phyloP scores from a whole-genome alignment of 352 stramenopile species.

The Phytophthora syringae region DNA sequence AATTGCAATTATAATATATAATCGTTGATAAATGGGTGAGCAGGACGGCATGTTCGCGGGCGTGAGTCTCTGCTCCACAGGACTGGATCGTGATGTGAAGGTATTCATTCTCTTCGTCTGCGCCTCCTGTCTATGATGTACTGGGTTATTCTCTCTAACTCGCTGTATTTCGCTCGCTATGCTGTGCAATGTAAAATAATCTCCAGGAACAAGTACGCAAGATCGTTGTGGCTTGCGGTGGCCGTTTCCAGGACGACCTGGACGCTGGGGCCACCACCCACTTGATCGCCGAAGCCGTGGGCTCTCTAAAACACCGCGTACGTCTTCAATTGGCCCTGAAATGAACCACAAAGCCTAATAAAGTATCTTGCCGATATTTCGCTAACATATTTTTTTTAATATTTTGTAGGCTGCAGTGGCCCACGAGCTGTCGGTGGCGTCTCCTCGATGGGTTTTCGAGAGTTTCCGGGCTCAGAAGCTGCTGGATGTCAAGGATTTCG shows the following conservation, averaged over 20 bases:
- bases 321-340: conserved; percentile 7
- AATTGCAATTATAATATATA: too few species aligned
- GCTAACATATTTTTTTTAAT: background rate
- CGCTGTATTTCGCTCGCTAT: background rate
- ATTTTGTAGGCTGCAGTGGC: conserved; percentile 48
- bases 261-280: conserved; percentile 58
- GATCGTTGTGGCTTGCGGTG: conserved; percentile 64
- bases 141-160: conserved; percentile 1
- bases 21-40: conserved; percentile 30
- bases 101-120: conserved; percentile 22
- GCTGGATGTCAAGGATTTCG: conserved; percentile 45
- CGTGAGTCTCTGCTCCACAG: conserved; percentile 61
- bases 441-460: conserved; percentile 72
- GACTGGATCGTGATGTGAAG: conserved; percentile 58
- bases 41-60: conserved; percentile 49
- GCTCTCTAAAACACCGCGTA: conserved; percentile 72
- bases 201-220: conserved; percentile 75
- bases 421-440: conserved; percentile 50
- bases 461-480: conserved; percentile 58
- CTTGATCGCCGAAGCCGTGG: conserved; percentile 64
- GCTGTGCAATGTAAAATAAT: background rate
- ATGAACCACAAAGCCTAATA: background rate
- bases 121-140: conserved; percentile 14
- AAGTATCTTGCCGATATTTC: conserved; percentile 6
- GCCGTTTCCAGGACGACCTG: conserved; percentile 65